These are phyloP conservation scores for Geranium incanum DNA, from an alignment of 441 rosid species.

Conservation along the genomic window DNA sequence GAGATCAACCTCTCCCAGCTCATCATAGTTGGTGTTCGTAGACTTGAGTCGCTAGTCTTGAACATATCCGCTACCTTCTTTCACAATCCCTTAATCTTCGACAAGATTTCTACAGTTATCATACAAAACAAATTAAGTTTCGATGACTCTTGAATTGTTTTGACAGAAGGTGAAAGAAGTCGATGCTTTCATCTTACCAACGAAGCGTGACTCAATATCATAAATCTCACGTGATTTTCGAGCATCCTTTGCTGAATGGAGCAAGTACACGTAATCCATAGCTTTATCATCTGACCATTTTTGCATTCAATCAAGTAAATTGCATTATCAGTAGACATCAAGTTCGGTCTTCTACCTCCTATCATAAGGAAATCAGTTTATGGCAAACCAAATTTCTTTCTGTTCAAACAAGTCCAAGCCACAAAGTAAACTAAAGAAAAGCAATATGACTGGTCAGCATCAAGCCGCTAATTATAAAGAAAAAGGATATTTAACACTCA, in stretches of 20 bases:
- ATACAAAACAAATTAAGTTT: conserved; percentile 62
- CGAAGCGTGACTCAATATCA: conserved; percentile 34
- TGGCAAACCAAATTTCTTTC: too few species aligned
- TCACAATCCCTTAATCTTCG: conserved; percentile 44
- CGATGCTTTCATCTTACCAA: conserved; percentile 61
- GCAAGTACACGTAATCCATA: conserved; percentile 42
- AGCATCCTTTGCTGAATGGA: conserved; percentile 36
- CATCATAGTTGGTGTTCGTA: conserved; percentile 28
- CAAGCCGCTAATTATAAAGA: conserved; percentile 8
- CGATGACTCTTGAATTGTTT: conserved; percentile 36
- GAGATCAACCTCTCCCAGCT: conserved; percentile 22
- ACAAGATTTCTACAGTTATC: conserved; percentile 27
- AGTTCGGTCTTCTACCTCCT: too few species aligned
- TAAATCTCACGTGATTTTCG: conserved; percentile 31
- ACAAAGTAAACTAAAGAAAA: conserved; percentile 6
- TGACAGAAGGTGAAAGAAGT: conserved; percentile 43
- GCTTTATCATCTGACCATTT: conserved; percentile 16
- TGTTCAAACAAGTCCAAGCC: too few species aligned
- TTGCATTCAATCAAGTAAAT: too few species aligned
- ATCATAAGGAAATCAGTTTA: too few species aligned
- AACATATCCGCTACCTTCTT: conserved; percentile 48
- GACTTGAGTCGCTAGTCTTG: conserved; percentile 35
- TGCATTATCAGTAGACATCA: too few species aligned
- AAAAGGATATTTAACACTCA: background rate
- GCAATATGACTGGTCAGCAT: conserved; percentile 21